phyloP scores from a whole-genome alignment of 257 asterid species.

The Petunia axillaris region DNA sequence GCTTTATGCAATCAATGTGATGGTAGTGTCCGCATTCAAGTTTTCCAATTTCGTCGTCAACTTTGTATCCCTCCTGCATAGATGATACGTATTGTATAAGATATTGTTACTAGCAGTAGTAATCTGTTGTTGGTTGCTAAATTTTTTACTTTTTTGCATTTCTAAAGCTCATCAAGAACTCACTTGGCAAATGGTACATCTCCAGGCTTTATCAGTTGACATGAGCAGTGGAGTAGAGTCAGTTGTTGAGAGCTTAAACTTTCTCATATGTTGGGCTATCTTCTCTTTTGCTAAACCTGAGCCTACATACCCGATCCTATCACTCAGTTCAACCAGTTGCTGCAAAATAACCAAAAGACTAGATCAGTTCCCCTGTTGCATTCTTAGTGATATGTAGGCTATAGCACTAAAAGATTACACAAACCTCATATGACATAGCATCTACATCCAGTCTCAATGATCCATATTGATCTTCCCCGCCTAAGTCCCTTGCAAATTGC shows the following conservation, averaged over 20 bases:
- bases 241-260: constrained; percentile 32
- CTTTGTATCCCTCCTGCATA: constrained; percentile 51
- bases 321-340: constrained; percentile 65
- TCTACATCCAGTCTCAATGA: constrained; percentile 63
- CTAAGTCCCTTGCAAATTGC: constrained; percentile 34
- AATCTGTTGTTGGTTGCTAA: background rate
- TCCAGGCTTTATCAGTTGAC: constrained; percentile 41
- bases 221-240: constrained; percentile 21
- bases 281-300: constrained; percentile 60
- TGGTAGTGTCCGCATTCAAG: constrained; percentile 65
- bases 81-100: background rate
- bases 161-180: constrained; percentile 17
- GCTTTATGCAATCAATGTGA: constrained; percentile 65
- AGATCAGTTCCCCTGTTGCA: background rate
- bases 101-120: background rate
- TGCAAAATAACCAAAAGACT: constrained; percentile 6
- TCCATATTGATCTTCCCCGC: constrained; percentile 39
- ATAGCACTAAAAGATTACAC: background rate
- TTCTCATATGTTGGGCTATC: constrained; percentile 44
- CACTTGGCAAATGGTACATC: constrained; percentile 73
- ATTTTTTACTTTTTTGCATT: no score
- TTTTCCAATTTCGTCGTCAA: constrained; percentile 43
- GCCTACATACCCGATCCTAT: constrained; percentile 60
- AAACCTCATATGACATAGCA: constrained; percentile 63
- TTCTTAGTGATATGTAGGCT: no score